Evolutionary conservation across 2,329 filamentous ascomycete genomes (phyloP), one percentile per base, ranked within the genome.

Genomic region (Neofusicoccum sp.): DNA sequence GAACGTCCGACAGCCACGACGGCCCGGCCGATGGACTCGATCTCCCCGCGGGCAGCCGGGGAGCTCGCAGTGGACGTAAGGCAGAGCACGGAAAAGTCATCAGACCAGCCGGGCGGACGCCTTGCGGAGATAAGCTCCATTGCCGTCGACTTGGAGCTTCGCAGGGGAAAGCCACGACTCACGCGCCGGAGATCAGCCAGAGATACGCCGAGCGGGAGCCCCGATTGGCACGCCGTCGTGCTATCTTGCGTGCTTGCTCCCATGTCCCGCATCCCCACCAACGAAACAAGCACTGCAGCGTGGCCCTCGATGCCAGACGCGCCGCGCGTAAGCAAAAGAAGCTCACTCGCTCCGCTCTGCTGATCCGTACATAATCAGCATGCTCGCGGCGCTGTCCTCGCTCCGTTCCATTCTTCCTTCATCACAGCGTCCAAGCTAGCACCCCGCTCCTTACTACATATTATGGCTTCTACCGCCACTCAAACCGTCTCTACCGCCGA

Each of bases 211-310:
- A 41, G 14, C 14, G 49, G 34, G 5, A 8, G 8, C 9, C 7
- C n/a, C n/a, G 26, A 56, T 56, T 56, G 51, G 51, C 12, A 16
- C 26, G 38, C 34, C 20, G 38, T 24, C 33, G 36, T 44, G 51
- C 51, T 56, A 56, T 56, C 51, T 43, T 56, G 51, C 51, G 51
- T 56, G 51, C 51, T 43, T 20, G 4, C 3, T 20, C 20, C 20
- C 20, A 20, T 20, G 20, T 20, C 20, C 20, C 20, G 20, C 28
- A 33, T 20, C 51, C 51, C 51, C 36, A 56, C 51, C 51, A 43
- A 33, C 36, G 36, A 56, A 43, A 56, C 51, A 56, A 31, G 28
- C 38, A 56, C 8, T 28, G 26, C 51, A 24, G 28, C 51, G 26
- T 56, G 51, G 31, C 34, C 6, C 20, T 56, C 36, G 28, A 33